Base-by-base conservation (phyloP, 1,284 basidiomycete genomes). In the Sporisorium exsertum region DNA sequence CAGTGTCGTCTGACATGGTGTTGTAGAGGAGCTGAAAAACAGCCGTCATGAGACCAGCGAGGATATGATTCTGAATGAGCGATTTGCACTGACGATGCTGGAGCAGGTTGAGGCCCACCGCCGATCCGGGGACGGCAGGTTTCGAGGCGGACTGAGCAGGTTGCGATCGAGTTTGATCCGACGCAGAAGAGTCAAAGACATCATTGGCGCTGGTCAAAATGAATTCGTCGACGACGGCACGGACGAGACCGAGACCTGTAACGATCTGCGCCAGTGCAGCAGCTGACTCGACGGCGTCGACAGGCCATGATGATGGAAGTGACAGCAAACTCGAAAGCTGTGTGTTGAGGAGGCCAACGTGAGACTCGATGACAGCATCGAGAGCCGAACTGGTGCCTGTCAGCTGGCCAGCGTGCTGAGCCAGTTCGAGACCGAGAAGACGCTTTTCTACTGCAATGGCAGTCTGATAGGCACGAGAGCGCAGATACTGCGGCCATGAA, bases 51-150 rank as follows among this genome's bases (percentile, higher is more conserved):
- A 80, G 72, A 49, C 61, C 67, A 16, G 79, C 65, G 13, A 78
- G 76, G 15, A 80, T 60, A 15, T 77, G 61, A 33, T 67, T 69
- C 53, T 80, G 75, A 18, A 76, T 59, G n/a, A 77, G 66, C 9
- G 72, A 58, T 49, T 81, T 81, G 72, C 77, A 83, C 51, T 79
- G 79, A 22, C 72, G 64, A 53, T 79, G 79, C 57, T 77, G 75
- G 16, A 71, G 71, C 24, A 65, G 50, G 16, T 58, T 78, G 27
- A 83, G 77, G 16, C 80, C 81, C 18, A 78, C 71, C 5, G 64
- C 58, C 1, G 69, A 72, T 35, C 72, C 78, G n/a, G 62, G 63
- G 2, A 72, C 64, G 1, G 57, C 69, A 12, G 60, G 58, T 46
- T 77, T 73, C 18, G 59, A 64, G 3, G 54, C 33, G 26, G 72